Percentiles rank a stretch among this genome's conserved stretches.
phyloP scores from a whole-genome alignment of 2,329 filamentous ascomycete species.

The Metarhizium album region DNA sequence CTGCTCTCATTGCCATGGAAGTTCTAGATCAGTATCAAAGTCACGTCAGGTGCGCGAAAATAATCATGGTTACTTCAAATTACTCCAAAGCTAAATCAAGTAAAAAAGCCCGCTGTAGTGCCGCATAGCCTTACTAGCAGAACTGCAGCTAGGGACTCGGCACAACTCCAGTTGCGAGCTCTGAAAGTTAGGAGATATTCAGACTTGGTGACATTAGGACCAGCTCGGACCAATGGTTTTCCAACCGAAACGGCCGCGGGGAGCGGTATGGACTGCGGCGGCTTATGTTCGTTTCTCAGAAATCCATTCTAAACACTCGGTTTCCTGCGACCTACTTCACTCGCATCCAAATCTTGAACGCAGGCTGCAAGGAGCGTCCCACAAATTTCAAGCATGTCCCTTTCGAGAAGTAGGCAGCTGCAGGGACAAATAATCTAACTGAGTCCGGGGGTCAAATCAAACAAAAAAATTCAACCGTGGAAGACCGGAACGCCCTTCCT shows the following conservation, averaged over 20 bases:
- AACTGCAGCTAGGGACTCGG: background rate
- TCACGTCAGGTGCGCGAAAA: background rate
- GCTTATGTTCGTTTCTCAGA: background rate
- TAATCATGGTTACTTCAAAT: background rate
- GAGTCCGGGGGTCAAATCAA: background rate
- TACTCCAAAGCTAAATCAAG: background rate
- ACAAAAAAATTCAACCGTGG: conserved; percentile 13
- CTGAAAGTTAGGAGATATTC: background rate
- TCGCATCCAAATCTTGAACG: background rate
- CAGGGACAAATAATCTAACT: background rate
- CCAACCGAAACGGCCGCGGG: background rate
- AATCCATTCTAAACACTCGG: background rate
- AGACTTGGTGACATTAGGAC: background rate
- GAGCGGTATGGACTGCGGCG: background rate
- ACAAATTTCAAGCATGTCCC: background rate
- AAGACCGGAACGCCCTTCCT: conserved; percentile 23
- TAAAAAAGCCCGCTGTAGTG: background rate
- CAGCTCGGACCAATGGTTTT: background rate
- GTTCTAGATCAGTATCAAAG: no score
- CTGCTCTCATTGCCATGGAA: no score
- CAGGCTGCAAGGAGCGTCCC: background rate
- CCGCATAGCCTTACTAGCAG: background rate
- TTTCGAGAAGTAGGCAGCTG: background rate
- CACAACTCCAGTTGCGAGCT: background rate
- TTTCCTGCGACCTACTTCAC: background rate